phyloP scores from a whole-genome alignment of 2,329 filamentous ascomycete species.

The Nothophaeocryptopus gaeumannii region DNA sequence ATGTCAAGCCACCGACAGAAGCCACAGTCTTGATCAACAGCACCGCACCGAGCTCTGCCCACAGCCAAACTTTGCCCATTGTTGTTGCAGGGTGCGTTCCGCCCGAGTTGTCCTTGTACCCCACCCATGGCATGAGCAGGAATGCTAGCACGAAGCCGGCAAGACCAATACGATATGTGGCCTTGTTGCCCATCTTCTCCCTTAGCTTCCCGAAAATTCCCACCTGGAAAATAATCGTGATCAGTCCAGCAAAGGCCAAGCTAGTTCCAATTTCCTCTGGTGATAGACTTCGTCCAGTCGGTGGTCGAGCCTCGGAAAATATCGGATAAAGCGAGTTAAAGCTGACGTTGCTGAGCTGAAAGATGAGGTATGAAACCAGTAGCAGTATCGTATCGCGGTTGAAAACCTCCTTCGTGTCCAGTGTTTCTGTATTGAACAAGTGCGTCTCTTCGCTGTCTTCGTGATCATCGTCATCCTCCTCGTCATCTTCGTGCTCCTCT shows the following conservation, averaged over 20 bases:
- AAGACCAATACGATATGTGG: conserved; percentile 75
- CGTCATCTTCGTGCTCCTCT: conserved; percentile 24
- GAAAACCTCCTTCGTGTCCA: conserved; percentile 60
- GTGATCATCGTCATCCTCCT: conserved; percentile 33
- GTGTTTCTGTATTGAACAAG: conserved; percentile 43
- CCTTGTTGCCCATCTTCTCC: conserved; percentile 76
- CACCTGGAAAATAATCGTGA: conserved; percentile 87
- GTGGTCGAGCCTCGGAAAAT: conserved; percentile 72
- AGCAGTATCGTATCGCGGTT: conserved; percentile 80
- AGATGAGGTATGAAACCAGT: conserved; percentile 82
- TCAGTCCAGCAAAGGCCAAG: conserved; percentile 75
- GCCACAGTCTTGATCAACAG: conserved; percentile 87
- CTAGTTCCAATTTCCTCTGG: conserved; percentile 82
- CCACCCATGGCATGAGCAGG: conserved; percentile 83
- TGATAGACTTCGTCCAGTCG: conserved; percentile 71
- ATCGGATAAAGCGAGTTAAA: conserved; percentile 96
- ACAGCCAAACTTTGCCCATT: conserved; percentile 66
- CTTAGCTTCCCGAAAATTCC: conserved; percentile 78
- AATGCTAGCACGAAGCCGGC: conserved; percentile 80
- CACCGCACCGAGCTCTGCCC: conserved; percentile 74
- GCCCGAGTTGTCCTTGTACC: conserved; percentile 62
- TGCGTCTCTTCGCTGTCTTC: conserved; percentile 37
- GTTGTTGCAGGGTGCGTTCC: conserved; percentile 50
- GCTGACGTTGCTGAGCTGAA: conserved; percentile 89
- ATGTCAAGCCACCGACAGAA: conserved; percentile 83